Evolutionary conservation across 2,329 filamentous ascomycete genomes (phyloP), one percentile per base, ranked within the genome.

Genomic region (Pseudogymnoascus pannorum): DNA sequence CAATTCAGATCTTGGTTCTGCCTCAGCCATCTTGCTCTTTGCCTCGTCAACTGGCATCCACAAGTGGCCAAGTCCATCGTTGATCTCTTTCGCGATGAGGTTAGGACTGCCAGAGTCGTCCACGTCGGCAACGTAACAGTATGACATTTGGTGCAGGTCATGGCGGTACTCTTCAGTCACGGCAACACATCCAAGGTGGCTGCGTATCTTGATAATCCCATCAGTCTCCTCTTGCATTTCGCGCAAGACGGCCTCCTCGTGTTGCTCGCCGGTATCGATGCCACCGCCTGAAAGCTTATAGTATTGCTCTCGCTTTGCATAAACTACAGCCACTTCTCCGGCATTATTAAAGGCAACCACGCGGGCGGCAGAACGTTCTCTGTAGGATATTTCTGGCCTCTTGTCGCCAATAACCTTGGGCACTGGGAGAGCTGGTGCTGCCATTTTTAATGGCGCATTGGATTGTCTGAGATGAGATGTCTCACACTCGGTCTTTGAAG

Each of bases 261-360:
- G 42, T 24, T 58, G 14, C 42, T 60, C 58, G 16, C 18, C 40
- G 4, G 20, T 12, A 16, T 60, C 20, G 38, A 60, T 60, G 33
- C 58, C 33, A 12, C 58, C 58, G 12, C 58, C 58, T 12, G 38
- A 42, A 44, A 60, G 40, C 40, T 48, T 48, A 6, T 48, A 60
- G 24, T 42, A 60, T 2, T 1, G 5, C 2, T 42, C 33, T 29
- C 26, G 6, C 18, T 29, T 60, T 9, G 40, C 40, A 29, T 24
- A 42, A 7, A 60, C 4, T 6, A 60, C 29, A 18, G 33, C 38
- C 20, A 48, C 16, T 20, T 24, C 8, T 2, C 20, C 40, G 6
- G 14, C 36, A 42, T 22, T 9, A 6, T 58, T 58, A 1, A 36
- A 42, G 18, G 57, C 36, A 16, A 58, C 14, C 4, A 58, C 36